Evolutionary conservation across 73 alveolate species (phyloP), one percentile per base, ranked within the genome.

Genomic region (Breviolum minutum): DNA sequence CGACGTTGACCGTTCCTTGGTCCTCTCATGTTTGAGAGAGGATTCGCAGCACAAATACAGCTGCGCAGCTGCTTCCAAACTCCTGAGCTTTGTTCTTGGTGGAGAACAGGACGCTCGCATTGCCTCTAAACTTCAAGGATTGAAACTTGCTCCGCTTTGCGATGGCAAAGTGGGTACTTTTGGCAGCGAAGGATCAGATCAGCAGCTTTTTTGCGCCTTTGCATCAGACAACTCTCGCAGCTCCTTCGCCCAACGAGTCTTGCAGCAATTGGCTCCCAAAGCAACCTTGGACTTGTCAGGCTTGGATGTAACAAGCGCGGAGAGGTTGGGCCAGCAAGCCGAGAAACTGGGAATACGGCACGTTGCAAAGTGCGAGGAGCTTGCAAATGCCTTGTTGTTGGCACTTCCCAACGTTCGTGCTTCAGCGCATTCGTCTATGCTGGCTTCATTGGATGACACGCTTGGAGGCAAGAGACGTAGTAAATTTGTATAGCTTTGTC

Each of bases 11-110:
- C 98, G 91, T n/a, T 30, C 89, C 40, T 74, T 92, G 27, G 82
- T 92, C 12, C 54, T 76, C 91, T 73, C 98, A 24, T 92, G 98
- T 64, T 81, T 92, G 89, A 79, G 62, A 4, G 64, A 91, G 68
- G 97, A 91, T 77, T 71, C 89, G 5, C 98, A 81, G 26, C 87
- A 62, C 98, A 92, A 92, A 22, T n/a, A 60, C 81, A 86, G 64
- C 63, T 61, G 80, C 20, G 79, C 94, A 5, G 14, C 62, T 64
- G 84, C 91, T 62, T 80, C 98, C 48, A 73, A 92, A 29, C 98
- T 92, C 81, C 26, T 92, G 64, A 90, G 98, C 81, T 92, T 73
- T 48, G 48, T 92, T 10, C 98, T 92, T 22, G 26, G 88, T 26
- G 85, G 85, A 27, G 85, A 76, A 62, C 63, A 76, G 26, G 83